A percentile compares a stretch with the other conserved stretches of the same genome.
Evolutionary conservation across 805 yeast species (phyloP).

Genomic region (Lachancea cidri): DNA sequence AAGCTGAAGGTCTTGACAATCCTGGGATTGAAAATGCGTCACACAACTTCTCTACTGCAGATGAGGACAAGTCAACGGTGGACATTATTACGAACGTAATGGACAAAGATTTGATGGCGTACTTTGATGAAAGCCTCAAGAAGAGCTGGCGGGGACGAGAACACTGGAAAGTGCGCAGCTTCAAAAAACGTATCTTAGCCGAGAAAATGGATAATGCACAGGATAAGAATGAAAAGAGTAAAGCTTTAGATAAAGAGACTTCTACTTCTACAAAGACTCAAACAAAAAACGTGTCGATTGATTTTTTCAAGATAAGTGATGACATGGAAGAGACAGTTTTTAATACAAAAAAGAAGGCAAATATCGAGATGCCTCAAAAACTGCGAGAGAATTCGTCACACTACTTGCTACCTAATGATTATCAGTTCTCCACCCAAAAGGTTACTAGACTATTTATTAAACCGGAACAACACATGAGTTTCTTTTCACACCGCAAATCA

Average conservation of each 20-base stretch:
- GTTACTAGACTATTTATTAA: constrained; percentile 65
- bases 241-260: constrained; percentile 8
- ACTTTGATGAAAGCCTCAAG: constrained; percentile 69
- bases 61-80: constrained; percentile 18
- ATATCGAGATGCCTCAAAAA: constrained; percentile 40
- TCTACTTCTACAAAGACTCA: constrained; percentile 23
- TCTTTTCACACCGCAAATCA: constrained; percentile 23
- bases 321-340: constrained; percentile 40
- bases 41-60: constrained; percentile 14
- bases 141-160: constrained; percentile 87
- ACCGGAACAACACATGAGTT: constrained; percentile 46
- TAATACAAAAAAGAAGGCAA: constrained; percentile 32
- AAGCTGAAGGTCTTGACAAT: constrained; percentile 17
- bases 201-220: constrained; percentile 11
- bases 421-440: constrained; percentile 62
- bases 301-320: constrained; percentile 39
- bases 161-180: constrained; percentile 77
- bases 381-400: constrained; percentile 38
- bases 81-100: constrained; percentile 30
- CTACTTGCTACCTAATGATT: constrained; percentile 65
- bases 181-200: constrained; percentile 37
- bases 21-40: constrained; percentile 13
- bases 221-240: constrained; percentile 1
- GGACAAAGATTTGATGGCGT: constrained; percentile 67
- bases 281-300: constrained; percentile 37